Conservation (phyloP, 2,329 filamentous ascomycete species). For the Diplodia corticola region DNA sequence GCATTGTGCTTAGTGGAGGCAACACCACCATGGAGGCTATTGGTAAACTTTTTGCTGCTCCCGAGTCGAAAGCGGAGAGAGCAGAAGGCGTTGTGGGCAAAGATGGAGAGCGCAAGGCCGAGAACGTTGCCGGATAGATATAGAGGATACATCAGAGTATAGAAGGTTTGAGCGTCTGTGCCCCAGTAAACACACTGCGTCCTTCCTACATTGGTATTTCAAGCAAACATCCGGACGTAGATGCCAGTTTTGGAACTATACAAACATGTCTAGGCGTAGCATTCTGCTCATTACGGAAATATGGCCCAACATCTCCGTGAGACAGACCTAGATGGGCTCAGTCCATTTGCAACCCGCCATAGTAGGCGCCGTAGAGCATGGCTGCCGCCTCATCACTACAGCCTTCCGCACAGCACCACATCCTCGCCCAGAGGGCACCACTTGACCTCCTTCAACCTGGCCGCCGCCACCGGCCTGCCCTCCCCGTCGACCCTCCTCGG, state of each 20-base stretch:
- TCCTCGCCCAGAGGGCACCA: constrained; percentile 83
- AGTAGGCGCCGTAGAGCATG: not conserved
- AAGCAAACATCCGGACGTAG: too few species aligned
- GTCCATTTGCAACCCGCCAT: too few species aligned
- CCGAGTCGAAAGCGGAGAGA: constrained; percentile 37
- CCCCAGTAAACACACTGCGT: too few species aligned
- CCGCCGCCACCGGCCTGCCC: constrained; percentile 57
- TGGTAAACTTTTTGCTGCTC: constrained; percentile 51
- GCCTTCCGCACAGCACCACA: constrained; percentile 73
- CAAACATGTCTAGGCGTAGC: too few species aligned
- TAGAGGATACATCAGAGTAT: not conserved
- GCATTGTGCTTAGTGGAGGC: constrained; percentile 62
- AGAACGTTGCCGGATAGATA: constrained; percentile 49
- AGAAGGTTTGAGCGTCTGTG: too few species aligned
- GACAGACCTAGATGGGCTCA: too few species aligned
- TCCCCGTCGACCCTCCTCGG: constrained; percentile 53
- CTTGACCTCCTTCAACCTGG: constrained; percentile 64
- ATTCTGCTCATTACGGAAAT: too few species aligned
- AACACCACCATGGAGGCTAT: constrained; percentile 66
- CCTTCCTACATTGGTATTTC: too few species aligned
- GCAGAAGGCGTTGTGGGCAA: constrained; percentile 42
- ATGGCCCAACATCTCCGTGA: too few species aligned
- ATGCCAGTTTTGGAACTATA: too few species aligned
- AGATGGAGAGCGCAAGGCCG: constrained; percentile 45
- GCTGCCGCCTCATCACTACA: not conserved